phyloP scores from a whole-genome alignment of 352 stramenopile genomes.

The Phytophthora fragariae region DNA sequence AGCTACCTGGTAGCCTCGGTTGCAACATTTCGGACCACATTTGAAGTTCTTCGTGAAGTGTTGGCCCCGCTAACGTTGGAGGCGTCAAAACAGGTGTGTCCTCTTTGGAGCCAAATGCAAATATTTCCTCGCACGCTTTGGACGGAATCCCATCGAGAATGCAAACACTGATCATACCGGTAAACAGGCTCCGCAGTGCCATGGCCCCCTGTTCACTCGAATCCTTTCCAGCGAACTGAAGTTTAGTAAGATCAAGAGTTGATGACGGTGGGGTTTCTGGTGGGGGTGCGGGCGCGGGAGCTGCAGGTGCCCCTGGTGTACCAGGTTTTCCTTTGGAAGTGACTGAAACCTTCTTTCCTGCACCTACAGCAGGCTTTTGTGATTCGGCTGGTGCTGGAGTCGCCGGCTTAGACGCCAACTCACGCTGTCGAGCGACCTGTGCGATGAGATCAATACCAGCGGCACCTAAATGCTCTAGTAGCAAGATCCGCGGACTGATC shows the following conservation, averaged over 20 bases:
- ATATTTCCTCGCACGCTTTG: slow-evolving; percentile 21
- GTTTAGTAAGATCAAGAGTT: slow-evolving; percentile 12
- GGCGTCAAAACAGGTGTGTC: background rate
- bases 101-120: slow-evolving; percentile 14
- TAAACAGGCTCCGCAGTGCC: slow-evolving; percentile 28
- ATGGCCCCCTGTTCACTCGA: slow-evolving; percentile 19
- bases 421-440: slow-evolving; percentile 10
- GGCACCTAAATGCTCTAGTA: slow-evolving; percentile 51
- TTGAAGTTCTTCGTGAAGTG: slow-evolving; percentile 28
- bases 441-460: slow-evolving; percentile 26
- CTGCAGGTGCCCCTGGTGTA: slow-evolving; percentile 3
- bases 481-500: slow-evolving; percentile 37
- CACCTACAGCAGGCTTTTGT: slow-evolving; percentile 18
- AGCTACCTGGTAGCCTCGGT: background rate
- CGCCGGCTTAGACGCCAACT: slow-evolving; percentile 21
- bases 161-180: slow-evolving; percentile 25
- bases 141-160: slow-evolving; percentile 42
- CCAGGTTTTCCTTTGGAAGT: slow-evolving; percentile 26
- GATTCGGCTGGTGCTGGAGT: slow-evolving; percentile 18
- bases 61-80: slow-evolving; percentile 35
- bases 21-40: slow-evolving; percentile 51
- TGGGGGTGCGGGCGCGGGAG: background rate
- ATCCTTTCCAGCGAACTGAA: slow-evolving; percentile 3
- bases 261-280: background rate
- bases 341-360: slow-evolving; percentile 35